phyloP scores from a whole-genome alignment of 208 protist species.

The Naegleria lovaniensis region DNA sequence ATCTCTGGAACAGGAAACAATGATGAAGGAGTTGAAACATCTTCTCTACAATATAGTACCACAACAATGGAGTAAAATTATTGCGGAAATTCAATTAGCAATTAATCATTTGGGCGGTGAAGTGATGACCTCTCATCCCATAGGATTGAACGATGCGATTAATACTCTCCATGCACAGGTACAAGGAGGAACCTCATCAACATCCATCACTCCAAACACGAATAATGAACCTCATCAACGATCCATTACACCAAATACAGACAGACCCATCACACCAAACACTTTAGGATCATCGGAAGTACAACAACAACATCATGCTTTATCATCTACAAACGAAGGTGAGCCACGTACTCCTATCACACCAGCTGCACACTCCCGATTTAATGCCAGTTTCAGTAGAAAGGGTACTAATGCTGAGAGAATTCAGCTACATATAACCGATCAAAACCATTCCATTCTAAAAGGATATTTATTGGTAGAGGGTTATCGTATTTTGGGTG shows the following conservation, averaged over 20 bases:
- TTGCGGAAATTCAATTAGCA: not conserved
- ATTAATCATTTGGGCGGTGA: not conserved
- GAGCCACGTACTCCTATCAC: not conserved
- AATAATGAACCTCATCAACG: not conserved
- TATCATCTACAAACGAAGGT: not conserved
- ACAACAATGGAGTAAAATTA: slow-evolving; percentile 4
- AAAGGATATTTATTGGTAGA: not conserved
- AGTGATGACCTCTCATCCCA: not conserved
- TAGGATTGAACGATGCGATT: not conserved
- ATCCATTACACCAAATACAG: not conserved
- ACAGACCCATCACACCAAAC: not conserved
- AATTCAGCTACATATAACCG: not conserved
- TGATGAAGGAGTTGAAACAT: not conserved
- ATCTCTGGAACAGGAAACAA: not conserved
- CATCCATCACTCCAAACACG: not conserved
- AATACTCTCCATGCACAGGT: not conserved
- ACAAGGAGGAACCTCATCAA: too few species aligned
- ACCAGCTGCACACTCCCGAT: not conserved
- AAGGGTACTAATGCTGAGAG: not conserved
- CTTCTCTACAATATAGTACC: not conserved
- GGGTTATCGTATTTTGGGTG: not conserved
- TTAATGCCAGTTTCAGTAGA: not conserved
- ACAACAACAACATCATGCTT: not conserved
- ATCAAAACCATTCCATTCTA: not conserved
- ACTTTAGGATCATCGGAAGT: not conserved